Conservation (phyloP, 2,329 filamentous ascomycete species). For the Trichophyton equinum region DNA sequence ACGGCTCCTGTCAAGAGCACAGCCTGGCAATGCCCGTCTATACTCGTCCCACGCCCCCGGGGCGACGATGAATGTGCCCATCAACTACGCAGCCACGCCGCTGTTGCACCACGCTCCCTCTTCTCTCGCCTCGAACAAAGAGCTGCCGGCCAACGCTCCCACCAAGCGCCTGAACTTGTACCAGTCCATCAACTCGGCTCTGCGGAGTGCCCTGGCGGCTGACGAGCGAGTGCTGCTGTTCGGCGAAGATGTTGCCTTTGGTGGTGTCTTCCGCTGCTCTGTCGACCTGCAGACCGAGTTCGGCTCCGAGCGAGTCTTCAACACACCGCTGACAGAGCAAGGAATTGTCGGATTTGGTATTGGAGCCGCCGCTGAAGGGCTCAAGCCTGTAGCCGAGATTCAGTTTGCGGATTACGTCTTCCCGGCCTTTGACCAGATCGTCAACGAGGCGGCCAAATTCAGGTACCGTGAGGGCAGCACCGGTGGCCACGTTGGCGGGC, state of each 20-base stretch:
- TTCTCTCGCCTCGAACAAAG: slow-evolving; percentile 55
- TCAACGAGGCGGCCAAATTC: slow-evolving; percentile 85
- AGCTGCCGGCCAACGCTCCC: slow-evolving; percentile 58
- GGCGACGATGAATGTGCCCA: slow-evolving; percentile 61
- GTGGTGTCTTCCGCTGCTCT: slow-evolving; percentile 88
- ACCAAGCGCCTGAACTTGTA: slow-evolving; percentile 88
- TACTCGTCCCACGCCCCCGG: slow-evolving; percentile 38
- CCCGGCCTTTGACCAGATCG: slow-evolving; percentile 84
- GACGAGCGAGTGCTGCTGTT: slow-evolving; percentile 85
- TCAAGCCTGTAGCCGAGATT: slow-evolving; percentile 87
- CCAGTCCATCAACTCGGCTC: slow-evolving; percentile 82
- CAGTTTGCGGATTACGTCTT: slow-evolving; percentile 94
- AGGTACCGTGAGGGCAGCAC: slow-evolving; percentile 58
- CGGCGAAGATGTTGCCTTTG: slow-evolving; percentile 93
- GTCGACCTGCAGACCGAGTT: slow-evolving; percentile 83
- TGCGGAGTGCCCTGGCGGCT: slow-evolving; percentile 66
- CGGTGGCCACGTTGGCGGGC: slow-evolving; percentile 58
- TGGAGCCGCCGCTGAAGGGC: slow-evolving; percentile 76
- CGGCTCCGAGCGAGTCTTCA: slow-evolving; percentile 82
- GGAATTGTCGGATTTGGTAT: slow-evolving; percentile 91
- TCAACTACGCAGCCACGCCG: slow-evolving; percentile 73
- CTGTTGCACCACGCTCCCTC: slow-evolving; percentile 70
- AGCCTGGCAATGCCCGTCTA: slow-evolving; percentile 14
- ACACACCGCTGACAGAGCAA: slow-evolving; percentile 88
- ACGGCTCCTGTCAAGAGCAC: neutral